These are phyloP conservation scores for Biscogniauxia marginata DNA, from an alignment of 2,329 filamentous ascomycete genomes.

Conservation along the genomic window DNA sequence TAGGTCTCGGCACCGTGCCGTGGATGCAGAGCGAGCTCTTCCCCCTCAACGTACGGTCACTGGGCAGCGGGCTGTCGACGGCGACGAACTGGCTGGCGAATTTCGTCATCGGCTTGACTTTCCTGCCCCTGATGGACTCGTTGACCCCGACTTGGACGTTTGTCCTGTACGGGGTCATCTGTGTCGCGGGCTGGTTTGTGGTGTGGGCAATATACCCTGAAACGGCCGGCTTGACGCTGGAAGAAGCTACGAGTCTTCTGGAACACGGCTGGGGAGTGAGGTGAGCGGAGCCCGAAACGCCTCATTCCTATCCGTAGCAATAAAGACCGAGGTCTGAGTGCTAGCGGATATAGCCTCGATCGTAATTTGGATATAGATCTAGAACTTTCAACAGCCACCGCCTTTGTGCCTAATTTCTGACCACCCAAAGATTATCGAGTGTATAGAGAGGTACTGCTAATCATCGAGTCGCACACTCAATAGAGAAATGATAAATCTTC, in stretches of 20 bases:
- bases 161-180: constrained; percentile 72
- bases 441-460: no score
- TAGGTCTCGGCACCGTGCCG: constrained; percentile 87
- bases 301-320: neutral
- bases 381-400: no score
- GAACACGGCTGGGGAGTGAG: constrained; percentile 71
- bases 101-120: constrained; percentile 81
- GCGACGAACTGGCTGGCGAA: constrained; percentile 87
- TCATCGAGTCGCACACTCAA: no score
- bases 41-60: constrained; percentile 68
- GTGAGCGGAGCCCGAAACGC: constrained; percentile 25
- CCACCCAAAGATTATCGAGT: no score
- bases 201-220: constrained; percentile 82
- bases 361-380: no score
- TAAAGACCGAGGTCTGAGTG: no score
- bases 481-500: no score
- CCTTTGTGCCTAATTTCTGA: no score
- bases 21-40: constrained; percentile 97
- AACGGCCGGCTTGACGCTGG: constrained; percentile 76
- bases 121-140: constrained; percentile 66
- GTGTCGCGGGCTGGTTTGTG: constrained; percentile 62
- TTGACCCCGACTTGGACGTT: constrained; percentile 77
- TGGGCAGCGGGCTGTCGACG: constrained; percentile 72
- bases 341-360: no score
- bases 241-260: constrained; percentile 73